Percentiles rank a stretch among this genome's conserved stretches.
Conservation (phyloP, 495 filamentous ascomycete species). For the Trichoderma reesei region DNA sequence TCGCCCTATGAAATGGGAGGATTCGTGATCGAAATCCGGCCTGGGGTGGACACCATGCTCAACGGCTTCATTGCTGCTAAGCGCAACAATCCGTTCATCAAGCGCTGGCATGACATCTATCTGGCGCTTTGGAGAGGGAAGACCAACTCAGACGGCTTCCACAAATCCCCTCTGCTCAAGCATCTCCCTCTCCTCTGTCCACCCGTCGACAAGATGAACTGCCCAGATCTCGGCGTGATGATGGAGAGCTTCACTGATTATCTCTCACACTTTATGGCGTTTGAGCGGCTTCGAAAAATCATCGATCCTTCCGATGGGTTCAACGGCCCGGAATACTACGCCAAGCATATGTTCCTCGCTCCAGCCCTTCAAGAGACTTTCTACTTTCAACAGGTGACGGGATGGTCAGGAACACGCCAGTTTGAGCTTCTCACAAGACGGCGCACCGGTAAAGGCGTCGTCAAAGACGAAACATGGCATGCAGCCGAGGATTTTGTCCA, state of each 20-base stretch:
- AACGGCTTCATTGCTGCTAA: slow-evolving; percentile 33
- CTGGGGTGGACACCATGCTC: slow-evolving; percentile 21
- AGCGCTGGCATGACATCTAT: slow-evolving; percentile 31
- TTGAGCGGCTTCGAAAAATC: slow-evolving; percentile 22
- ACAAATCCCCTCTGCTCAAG: slow-evolving; percentile 25
- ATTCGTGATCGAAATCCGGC: slow-evolving; percentile 21
- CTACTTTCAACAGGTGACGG: slow-evolving; percentile 18
- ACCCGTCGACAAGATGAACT: slow-evolving; percentile 17
- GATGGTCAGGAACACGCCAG: slow-evolving; percentile 20
- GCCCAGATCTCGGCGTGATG: slow-evolving; percentile 15
- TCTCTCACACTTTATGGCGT: slow-evolving; percentile 20
- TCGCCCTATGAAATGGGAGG: slow-evolving; percentile 27
- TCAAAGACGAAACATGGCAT: slow-evolving; percentile 6
- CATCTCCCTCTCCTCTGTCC: slow-evolving; percentile 22
- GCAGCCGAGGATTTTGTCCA: slow-evolving; percentile 20
- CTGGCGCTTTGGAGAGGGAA: slow-evolving; percentile 26
- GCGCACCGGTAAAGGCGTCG: slow-evolving; percentile 12
- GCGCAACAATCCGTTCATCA: slow-evolving; percentile 27
- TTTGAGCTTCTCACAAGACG: slow-evolving; percentile 19
- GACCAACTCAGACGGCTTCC: slow-evolving; percentile 22
- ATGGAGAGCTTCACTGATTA: slow-evolving; percentile 24
- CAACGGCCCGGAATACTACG: slow-evolving; percentile 22
- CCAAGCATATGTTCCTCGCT: slow-evolving; percentile 19
- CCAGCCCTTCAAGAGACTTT: slow-evolving; percentile 18
- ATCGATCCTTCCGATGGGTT: slow-evolving; percentile 23